Conservation (phyloP, 75 land plant genomes). For the Picea glauca region DNA sequence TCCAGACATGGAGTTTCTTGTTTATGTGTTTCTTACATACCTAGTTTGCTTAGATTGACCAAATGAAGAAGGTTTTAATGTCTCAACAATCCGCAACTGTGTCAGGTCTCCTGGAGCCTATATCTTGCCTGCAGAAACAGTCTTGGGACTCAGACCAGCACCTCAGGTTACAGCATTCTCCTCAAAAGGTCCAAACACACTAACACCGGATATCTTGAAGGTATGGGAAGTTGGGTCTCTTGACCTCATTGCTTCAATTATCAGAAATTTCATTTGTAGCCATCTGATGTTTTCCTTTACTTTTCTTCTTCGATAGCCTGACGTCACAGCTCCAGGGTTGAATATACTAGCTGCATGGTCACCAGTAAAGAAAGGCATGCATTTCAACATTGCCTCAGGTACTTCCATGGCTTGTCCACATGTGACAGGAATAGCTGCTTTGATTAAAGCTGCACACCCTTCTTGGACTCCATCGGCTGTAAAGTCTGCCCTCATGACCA, state of each 20-base stretch:
- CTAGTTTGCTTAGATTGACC: neutral
- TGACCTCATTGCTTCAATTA: neutral
- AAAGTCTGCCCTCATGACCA: conserved; percentile 84
- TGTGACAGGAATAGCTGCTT: conserved; percentile 62
- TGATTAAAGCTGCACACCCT: no score
- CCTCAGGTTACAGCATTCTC: conserved; percentile 78
- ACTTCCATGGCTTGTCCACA: conserved; percentile 95
- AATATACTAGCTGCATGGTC: conserved; percentile 92
- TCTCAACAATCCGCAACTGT: neutral
- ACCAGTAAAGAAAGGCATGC: conserved; percentile 42
- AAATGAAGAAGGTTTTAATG: neutral
- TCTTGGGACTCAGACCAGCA: conserved; percentile 46
- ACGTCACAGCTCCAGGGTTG: conserved; percentile 84
- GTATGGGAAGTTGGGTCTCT: conserved; percentile 17
- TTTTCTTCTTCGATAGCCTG: conserved; percentile 57
- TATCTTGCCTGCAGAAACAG: conserved; percentile 37
- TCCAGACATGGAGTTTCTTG: neutral
- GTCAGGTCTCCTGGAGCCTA: conserved; percentile 33
- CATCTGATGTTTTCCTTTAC: neutral
- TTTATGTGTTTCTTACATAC: neutral
- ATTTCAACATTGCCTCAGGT: conserved; percentile 81
- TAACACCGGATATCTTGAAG: conserved; percentile 82
- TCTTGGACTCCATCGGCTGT: conserved; percentile 79
- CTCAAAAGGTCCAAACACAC: conserved; percentile 77
- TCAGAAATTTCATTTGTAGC: neutral